Base-by-base conservation (phyloP, 352 stramenopile genomes). In the Phytophthora palmivora region DNA sequence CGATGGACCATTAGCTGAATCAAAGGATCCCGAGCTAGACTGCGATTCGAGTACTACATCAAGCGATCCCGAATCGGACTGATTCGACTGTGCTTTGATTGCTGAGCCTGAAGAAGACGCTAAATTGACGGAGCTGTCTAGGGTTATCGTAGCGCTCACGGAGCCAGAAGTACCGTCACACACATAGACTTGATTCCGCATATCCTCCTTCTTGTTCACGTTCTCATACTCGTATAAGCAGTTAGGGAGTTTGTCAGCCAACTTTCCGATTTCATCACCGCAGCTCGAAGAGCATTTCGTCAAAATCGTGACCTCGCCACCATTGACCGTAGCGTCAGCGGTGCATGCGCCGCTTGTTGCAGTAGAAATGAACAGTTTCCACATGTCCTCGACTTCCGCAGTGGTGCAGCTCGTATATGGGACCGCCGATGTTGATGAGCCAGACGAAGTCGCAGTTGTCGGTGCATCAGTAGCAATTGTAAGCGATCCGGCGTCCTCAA, bases 161-260 rank as follows among this genome's bases (percentile, higher is more conserved):
- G 41, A 49, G 11, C 39, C 45, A 9, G 26, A 39, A 38, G 11
- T 34, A 5, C 15, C 16, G 14, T 51, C 28, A 47, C 63, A 72
- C 15, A 26, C 47, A 11, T 58, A 22, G 4, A 72, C 24, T 33
- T 62, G 44, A 2, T 47, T n/a, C 38, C 49, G 33, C 2, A 69
- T 47, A 8, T 61, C 41, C 18, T 67, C 14, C 63, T 82, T 78
- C 37, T 78, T 82, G 58, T 78, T 78, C 10, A 52, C 41, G 11
- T 16, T 42, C 21, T 78, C 61, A 48, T 69, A 71, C 16, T 64
- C 56, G 38, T 76, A 78, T 22, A 65, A 70, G 48, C 73, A 82
- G 34, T 82, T 47, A 8, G 69, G 69, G 2, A 82, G 55, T 1
- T 39, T 37, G 1, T 61, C 21, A 2, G 50, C 62, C 12, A 82